Evolutionary conservation across 345 rosid species (phyloP).

Genomic region (Pistacia vera): DNA sequence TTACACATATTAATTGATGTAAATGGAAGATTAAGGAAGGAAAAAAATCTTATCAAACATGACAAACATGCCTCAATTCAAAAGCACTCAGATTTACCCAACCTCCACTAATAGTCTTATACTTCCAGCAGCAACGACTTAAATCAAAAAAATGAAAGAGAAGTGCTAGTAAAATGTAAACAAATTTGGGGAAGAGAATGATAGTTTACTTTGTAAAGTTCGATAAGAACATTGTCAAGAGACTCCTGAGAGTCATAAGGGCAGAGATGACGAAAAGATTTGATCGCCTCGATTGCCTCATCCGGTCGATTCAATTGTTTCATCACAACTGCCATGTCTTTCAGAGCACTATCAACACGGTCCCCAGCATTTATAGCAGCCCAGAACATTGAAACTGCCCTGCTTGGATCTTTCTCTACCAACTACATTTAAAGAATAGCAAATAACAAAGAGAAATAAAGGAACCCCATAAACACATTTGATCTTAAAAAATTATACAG

Average conservation of each 20-base stretch:
- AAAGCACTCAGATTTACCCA: background rate
- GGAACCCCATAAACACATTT: background rate
- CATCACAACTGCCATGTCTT: slow-evolving; percentile 86
- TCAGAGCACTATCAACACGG: slow-evolving; percentile 72
- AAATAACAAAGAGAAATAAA: background rate
- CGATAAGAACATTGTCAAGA: slow-evolving; percentile 69
- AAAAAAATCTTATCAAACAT: too few species aligned
- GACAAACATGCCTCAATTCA: background rate
- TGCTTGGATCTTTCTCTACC: slow-evolving; percentile 61
- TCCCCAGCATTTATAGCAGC: slow-evolving; percentile 82
- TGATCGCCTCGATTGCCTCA: slow-evolving; percentile 80
- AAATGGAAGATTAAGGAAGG: background rate
- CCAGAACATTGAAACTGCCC: slow-evolving; percentile 73
- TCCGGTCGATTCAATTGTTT: slow-evolving; percentile 67
- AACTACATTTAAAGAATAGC: slow-evolving; percentile 37
- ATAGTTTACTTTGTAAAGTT: slow-evolving; percentile 66
- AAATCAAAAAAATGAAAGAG: background rate
- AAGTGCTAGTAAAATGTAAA: background rate
- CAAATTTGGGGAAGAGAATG: background rate
- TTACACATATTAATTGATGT: too few species aligned
- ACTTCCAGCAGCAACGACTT: background rate
- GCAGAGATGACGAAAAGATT: slow-evolving; percentile 76
- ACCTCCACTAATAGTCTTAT: background rate
- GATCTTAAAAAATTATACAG: background rate
- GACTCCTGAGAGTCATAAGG: slow-evolving; percentile 71